phyloP scores from a whole-genome alignment of 2,329 filamentous ascomycete species.

The Blumeria graminis region DNA sequence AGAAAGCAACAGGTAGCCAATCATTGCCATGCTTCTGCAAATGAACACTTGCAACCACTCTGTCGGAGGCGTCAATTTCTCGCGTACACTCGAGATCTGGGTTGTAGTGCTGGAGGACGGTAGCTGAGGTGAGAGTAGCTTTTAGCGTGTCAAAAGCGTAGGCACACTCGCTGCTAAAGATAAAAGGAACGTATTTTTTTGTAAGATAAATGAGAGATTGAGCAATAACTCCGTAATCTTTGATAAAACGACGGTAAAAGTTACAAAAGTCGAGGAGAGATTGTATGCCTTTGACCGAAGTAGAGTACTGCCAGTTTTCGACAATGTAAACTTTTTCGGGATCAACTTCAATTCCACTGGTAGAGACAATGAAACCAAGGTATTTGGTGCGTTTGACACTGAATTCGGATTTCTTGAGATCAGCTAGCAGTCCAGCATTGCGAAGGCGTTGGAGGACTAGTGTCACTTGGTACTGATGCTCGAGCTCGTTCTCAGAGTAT shows the following conservation, averaged over 20 bases:
- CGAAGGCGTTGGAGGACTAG: slow-evolving; percentile 2
- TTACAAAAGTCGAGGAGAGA: neutral
- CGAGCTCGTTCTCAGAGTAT: neutral
- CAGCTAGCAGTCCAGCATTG: neutral
- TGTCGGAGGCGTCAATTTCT: neutral
- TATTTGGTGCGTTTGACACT: slow-evolving; percentile 1
- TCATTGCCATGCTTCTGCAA: neutral
- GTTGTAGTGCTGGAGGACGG: too few relatives aligned
- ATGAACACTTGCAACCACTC: neutral
- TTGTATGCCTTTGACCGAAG: neutral
- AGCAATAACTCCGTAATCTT: neutral
- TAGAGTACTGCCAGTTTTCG: neutral
- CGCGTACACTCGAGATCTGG: too few relatives aligned
- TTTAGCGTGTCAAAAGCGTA: neutral
- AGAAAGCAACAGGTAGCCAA: too few relatives aligned
- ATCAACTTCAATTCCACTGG: neutral
- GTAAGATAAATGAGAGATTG: neutral
- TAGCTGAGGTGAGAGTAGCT: too few relatives aligned
- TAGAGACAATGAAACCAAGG: slow-evolving; percentile 1
- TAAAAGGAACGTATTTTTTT: neutral
- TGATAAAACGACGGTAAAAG: neutral
- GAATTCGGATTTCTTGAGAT: neutral
- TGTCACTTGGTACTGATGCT: neutral
- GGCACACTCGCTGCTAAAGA: neutral
- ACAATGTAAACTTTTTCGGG: neutral